Conservation (phyloP, 2,329 filamentous ascomycete genomes). For the Mycosphaerelloides madeirae region DNA sequence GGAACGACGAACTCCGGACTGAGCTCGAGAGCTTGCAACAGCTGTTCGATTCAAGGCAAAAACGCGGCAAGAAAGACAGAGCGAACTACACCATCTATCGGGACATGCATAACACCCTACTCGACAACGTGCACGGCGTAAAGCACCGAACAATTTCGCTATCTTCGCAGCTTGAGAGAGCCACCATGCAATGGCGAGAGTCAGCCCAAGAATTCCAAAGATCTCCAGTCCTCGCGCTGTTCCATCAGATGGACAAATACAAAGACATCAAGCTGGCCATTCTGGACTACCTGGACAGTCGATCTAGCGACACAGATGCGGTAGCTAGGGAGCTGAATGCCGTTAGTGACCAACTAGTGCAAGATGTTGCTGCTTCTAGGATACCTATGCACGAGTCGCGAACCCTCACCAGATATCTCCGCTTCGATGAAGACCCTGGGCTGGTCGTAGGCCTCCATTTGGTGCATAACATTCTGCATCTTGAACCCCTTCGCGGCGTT, state of each 20-base stretch:
- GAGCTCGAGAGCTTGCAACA: neutral
- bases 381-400: conserved; percentile 9
- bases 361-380: conserved; percentile 1
- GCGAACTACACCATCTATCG: conserved; percentile 13
- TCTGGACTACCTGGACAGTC: conserved; percentile 10
- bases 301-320: conserved; percentile 6
- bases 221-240: conserved; percentile 8
- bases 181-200: conserved; percentile 10
- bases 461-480: too few relatives aligned
- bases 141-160: neutral
- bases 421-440: conserved; percentile 3
- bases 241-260: conserved; percentile 14
- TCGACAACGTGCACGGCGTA: conserved; percentile 1
- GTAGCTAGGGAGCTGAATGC: conserved; percentile 1
- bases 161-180: conserved; percentile 1
- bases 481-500: too few relatives aligned
- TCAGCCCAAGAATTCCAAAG: conserved; percentile 5
- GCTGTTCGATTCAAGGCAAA: neutral
- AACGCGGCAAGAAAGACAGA: conserved; percentile 10
- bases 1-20: neutral
- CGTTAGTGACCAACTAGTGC: neutral
- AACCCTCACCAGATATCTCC: conserved; percentile 13
- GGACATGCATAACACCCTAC: conserved; percentile 6
- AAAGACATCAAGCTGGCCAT: conserved; percentile 9
- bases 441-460: too few relatives aligned